Conservation (phyloP, 805 yeast genomes). For the Cyberlindnera mrakii region DNA sequence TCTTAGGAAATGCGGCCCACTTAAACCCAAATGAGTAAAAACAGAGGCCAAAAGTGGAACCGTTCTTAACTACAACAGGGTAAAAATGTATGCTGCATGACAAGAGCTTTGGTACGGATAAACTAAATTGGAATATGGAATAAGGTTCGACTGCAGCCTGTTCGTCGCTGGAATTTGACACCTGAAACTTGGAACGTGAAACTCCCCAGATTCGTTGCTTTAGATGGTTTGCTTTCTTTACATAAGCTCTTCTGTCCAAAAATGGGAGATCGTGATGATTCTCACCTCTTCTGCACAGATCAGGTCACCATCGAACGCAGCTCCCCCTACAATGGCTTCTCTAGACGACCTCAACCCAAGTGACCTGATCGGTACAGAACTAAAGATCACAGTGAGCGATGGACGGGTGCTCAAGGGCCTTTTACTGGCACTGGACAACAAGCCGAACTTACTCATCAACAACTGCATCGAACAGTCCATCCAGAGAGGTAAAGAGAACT, state of each 20-base stretch:
- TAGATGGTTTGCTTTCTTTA: neutral
- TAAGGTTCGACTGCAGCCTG: too few species aligned
- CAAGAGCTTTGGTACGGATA: too few species aligned
- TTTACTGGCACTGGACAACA: conserved; percentile 22
- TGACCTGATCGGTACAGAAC: conserved; percentile 18
- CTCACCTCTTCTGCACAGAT: neutral
- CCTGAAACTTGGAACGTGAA: too few species aligned
- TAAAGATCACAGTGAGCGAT: conserved; percentile 14
- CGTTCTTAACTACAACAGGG: too few species aligned
- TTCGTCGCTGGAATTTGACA: too few species aligned
- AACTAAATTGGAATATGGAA: too few species aligned
- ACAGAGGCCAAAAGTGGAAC: too few species aligned
- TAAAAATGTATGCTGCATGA: too few species aligned
- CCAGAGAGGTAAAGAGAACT: neutral
- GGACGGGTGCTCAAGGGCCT: conserved; percentile 16
- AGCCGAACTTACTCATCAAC: conserved; percentile 20
- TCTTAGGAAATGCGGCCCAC: too few species aligned
- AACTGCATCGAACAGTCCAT: conserved; percentile 14
- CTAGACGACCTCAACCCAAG: neutral
- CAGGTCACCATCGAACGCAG: neutral
- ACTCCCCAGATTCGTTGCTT: neutral
- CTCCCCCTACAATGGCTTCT: neutral
- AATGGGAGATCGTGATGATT: neutral
- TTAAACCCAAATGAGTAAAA: too few species aligned
- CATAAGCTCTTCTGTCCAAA: neutral